A percentile compares a stretch with the other conserved stretches of the same genome.
These are phyloP conservation scores for Persicaria maculosa DNA, from an alignment of 148 eudicot genomes.

Conservation along the genomic window DNA sequence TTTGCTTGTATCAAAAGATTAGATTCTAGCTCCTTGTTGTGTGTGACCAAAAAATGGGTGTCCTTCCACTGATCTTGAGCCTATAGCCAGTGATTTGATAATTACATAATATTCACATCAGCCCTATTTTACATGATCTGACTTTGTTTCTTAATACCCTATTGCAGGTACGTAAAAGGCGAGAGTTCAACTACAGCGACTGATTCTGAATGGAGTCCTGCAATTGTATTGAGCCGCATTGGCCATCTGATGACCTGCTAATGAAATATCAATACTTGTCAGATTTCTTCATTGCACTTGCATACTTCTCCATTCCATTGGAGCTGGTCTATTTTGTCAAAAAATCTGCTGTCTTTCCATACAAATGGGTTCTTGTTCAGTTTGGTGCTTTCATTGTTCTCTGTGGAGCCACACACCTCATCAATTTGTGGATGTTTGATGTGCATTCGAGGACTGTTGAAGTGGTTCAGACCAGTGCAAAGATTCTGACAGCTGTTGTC, in stretches of 20 bases:
- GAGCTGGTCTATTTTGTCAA: conserved; percentile 88
- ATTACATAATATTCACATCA: too few species aligned
- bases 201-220: conserved; percentile 55
- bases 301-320: conserved; percentile 88
- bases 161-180: conserved; percentile 29
- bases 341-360: conserved; percentile 91
- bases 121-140: too few species aligned
- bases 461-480: conserved; percentile 69
- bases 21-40: too few species aligned
- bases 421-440: conserved; percentile 74
- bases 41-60: too few species aligned
- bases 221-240: conserved; percentile 85
- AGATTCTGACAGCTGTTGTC: conserved; percentile 71
- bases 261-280: conserved; percentile 91
- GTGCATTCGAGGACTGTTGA: conserved; percentile 68
- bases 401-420: conserved; percentile 89
- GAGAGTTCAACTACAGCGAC: conserved; percentile 10
- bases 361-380: conserved; percentile 93
- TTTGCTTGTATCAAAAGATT: too few species aligned
- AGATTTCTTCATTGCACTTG: conserved; percentile 92
- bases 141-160: conserved; percentile 13
- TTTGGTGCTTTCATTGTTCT: conserved; percentile 95
- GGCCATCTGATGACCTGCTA: conserved; percentile 72
- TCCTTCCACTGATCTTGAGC: too few species aligned
- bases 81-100: too few species aligned